Base-by-base conservation (phyloP, 306 rosid species). In the Rubus parviflorus region DNA sequence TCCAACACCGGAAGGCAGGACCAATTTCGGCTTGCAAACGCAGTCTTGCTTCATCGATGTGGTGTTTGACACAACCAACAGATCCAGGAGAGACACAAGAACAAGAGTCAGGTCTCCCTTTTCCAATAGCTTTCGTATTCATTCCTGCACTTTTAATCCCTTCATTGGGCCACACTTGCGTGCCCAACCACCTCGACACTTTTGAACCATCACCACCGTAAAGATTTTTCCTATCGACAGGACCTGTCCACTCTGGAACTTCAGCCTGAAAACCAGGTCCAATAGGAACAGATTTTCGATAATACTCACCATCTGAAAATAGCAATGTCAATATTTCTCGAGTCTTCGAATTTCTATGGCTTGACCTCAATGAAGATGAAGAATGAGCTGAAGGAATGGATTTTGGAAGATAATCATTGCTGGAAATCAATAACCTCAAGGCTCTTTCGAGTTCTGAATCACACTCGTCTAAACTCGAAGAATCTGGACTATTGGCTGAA, bases 201-300 rank as follows among this genome's bases (percentile, higher is more conserved):
- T 68, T 48, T 56, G 74, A 73, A 65, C 52, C 82, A 71, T 72
- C 61, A 16, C 68, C 58, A 61, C 14, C 48, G 14, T 72, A 5
- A 15, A 43, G n/a, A 12, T 45, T 30, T 10, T 38, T 78, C 51
- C 35, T 35, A 40, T 63, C 10, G 12, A 66, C 17, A 23, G 10
- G 48, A 7, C 51, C 70, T 76, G 66, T 81, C 86, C 87, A 79
- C 1, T 53, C 79, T 52, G 88, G 83, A 78, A 85, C 15, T 42
- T 73, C 74, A 16, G 84, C 89, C 82, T 89, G 89, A 83, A 89
- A 87, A 60, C 63, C 60, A 14, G 90, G 76, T 54, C 89, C 87
- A 68, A 80, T 61, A 0, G 93, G 91, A 72, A 89, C 77, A 70
- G 76, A 67, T 70, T 60, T 77, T 77, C 10, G 41, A 60, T 20